Evolutionary conservation across 2,329 filamentous ascomycete species (phyloP).

Genomic region (Trichoderma polysporum): DNA sequence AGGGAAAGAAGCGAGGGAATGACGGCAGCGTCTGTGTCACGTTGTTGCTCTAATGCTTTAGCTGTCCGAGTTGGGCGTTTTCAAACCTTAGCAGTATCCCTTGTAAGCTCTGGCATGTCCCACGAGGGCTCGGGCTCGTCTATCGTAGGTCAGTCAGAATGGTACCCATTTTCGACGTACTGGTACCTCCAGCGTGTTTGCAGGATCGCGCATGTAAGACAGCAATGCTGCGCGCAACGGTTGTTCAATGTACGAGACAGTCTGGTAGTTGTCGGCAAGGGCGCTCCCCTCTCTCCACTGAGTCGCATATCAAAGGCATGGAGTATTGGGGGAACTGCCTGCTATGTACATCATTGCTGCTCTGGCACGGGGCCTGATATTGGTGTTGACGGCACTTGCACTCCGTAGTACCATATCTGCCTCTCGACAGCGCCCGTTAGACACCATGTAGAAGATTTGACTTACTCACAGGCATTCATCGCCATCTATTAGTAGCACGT

Average conservation of each 20-base stretch:
- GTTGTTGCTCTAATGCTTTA: background rate
- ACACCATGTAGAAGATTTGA: background rate
- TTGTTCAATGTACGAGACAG: constrained; percentile 1
- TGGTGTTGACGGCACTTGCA: background rate
- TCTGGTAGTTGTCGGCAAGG: background rate
- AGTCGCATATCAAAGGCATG: background rate
- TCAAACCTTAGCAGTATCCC: background rate
- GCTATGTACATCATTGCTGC: background rate
- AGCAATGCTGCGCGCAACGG: background rate
- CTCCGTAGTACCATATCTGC: background rate
- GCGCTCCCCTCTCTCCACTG: background rate
- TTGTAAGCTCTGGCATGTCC: constrained; percentile 2
- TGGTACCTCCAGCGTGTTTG: background rate
- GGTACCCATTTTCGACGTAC: background rate
- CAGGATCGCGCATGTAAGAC: background rate
- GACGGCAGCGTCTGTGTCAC: background rate
- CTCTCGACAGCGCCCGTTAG: background rate
- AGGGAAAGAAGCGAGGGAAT: background rate
- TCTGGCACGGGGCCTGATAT: background rate
- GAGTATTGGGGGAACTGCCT: background rate
- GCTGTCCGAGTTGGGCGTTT: background rate
- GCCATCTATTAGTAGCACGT: background rate
- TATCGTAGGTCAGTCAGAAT: background rate
- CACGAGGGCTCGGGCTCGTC: constrained; percentile 5
- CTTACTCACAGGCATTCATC: background rate